A percentile compares a stretch with the other conserved stretches of the same genome.
Conservation (phyloP, 805 yeast species). For the Pichia nanzhaoensis region DNA sequence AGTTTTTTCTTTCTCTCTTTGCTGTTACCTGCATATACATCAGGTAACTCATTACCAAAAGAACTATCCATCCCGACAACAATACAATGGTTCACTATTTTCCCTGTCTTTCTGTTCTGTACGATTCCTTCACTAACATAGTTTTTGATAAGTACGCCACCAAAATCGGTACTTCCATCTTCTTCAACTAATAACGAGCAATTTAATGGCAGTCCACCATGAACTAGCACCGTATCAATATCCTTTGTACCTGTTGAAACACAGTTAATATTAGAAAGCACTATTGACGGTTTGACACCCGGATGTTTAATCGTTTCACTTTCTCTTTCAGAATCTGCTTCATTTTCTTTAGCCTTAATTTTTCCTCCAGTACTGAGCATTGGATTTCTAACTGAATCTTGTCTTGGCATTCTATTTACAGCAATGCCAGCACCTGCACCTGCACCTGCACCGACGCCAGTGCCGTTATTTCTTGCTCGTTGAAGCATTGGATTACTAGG, state of each 20-base stretch:
- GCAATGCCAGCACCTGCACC: not conserved
- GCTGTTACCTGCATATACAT: constrained; percentile 61
- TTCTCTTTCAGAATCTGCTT: not conserved
- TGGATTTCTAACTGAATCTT: not conserved
- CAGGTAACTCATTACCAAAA: constrained; percentile 73
- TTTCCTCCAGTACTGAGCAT: not conserved
- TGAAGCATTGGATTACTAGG: constrained; percentile 9
- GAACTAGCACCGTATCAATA: constrained; percentile 66
- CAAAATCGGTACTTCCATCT: constrained; percentile 81
- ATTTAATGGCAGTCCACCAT: constrained; percentile 84
- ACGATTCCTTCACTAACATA: constrained; percentile 73
- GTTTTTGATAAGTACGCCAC: constrained; percentile 58
- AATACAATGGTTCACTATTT: constrained; percentile 42
- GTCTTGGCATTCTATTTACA: not conserved
- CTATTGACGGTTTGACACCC: constrained; percentile 67
- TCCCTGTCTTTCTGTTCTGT: constrained; percentile 45
- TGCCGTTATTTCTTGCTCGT: constrained; percentile 6
- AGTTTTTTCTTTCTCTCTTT: constrained; percentile 58
- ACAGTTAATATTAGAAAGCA: constrained; percentile 61
- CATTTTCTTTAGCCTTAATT: not conserved
- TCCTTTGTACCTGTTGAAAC: constrained; percentile 77
- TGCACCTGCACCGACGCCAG: too few species aligned
- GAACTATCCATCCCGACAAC: constrained; percentile 50
- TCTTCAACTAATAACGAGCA: constrained; percentile 68
- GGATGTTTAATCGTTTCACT: constrained; percentile 32